Base-by-base conservation (phyloP, 116 monocot genomes). In the Phalaenopsis hybrid region DNA sequence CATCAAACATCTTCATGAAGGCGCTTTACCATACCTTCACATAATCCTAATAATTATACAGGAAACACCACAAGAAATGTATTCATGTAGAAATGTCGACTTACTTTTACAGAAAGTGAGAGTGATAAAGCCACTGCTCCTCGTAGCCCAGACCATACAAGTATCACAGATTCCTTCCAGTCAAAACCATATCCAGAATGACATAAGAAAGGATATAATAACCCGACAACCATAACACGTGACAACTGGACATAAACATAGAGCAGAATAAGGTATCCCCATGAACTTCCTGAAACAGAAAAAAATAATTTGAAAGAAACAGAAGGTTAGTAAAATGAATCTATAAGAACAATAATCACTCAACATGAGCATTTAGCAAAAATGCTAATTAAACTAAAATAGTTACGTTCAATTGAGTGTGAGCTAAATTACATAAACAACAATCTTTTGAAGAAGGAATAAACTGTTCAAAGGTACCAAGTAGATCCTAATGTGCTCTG, bases 61-160 rank as follows among this genome's bases (percentile, higher is more conserved):
- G 57, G 28, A 77, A 50, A 77, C 49, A 21, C 4, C 10, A 49
- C 2, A 21, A n/a, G 52, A 13, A 77, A 31, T 28, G 46, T 9
- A 75, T 31, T 17, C 6, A 44, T 37, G 52, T 55, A 33, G 76
- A 52, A 31, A 78, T 76, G n/a, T 28, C 18, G 23, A 79, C 91
- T 89, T 89, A 88, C 99, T 84, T 92, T 92, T 81, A 99, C 91
- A 59, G 94, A 92, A 43, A 99, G 86, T 44, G 95, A 89, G 17
- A 99, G 87, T 48, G 99, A 81, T 74, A 99, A 81, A 84, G 99
- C 99, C 20, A 99, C 99, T 74, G 99, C 95, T 72, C 99, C 99
- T 79, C 99, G 82, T 63, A 99, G 81, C 67, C 99, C 99, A 45
- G 99, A 87, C 99, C 99, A 99, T 1, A 86, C 74, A 81, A 99